Evolutionary conservation across 1,284 basidiomycete genomes (phyloP).

Genomic region (Ganoderma lingzhi): DNA sequence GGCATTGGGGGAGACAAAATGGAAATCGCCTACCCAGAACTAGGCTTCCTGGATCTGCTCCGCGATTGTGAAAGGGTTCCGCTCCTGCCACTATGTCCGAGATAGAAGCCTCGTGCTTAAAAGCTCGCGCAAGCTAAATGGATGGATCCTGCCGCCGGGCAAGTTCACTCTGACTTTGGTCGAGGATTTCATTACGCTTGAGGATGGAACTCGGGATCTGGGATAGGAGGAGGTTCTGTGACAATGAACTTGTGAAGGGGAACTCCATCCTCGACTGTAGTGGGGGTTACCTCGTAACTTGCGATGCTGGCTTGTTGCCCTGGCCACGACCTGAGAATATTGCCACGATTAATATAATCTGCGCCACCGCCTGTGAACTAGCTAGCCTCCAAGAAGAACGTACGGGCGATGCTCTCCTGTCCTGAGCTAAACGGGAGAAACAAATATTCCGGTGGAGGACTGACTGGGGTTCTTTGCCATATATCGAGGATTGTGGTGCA

Average conservation of each 20-base stretch:
- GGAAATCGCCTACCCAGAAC: neutral
- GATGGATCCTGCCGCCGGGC: neutral
- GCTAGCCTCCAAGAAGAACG: neutral
- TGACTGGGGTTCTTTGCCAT: neutral
- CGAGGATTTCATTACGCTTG: neutral
- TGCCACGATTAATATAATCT: neutral
- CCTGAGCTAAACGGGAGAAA: neutral
- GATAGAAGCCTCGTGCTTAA: slow-evolving; percentile 12
- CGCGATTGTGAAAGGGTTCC: neutral
- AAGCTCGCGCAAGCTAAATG: neutral
- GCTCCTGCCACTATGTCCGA: slow-evolving; percentile 18
- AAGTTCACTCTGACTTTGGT: neutral
- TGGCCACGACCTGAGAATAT: neutral
- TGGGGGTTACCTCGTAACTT: neutral
- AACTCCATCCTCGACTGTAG: neutral
- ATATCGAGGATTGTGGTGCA: neutral
- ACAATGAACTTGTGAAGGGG: neutral
- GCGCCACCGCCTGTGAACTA: neutral
- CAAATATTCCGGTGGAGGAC: neutral
- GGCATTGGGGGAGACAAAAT: neutral
- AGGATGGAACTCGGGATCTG: neutral
- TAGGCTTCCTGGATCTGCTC: slow-evolving; percentile 4
- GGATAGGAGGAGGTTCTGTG: neutral
- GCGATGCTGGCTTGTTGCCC: neutral
- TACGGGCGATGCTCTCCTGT: neutral